Conservation (phyloP, 331 rosid genomes). For the Dryas integrifolia region DNA sequence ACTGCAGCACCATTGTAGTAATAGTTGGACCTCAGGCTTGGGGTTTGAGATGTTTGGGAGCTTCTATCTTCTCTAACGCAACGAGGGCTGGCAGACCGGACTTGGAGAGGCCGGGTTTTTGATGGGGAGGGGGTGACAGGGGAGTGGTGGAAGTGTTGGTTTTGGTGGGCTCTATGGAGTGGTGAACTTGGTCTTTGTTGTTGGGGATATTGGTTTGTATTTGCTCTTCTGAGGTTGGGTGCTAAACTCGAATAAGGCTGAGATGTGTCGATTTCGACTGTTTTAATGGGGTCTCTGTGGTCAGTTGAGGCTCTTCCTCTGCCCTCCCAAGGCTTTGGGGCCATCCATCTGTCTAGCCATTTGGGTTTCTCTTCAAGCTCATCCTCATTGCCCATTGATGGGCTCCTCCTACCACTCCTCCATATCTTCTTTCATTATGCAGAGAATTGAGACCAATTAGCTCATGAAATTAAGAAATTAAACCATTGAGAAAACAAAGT, state of each 20-base stretch:
- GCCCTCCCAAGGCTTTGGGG: slow-evolving; percentile 83
- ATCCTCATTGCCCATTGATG: slow-evolving; percentile 78
- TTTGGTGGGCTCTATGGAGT: slow-evolving; percentile 56
- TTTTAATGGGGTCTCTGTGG: slow-evolving; percentile 72
- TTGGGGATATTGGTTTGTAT: slow-evolving; percentile 62
- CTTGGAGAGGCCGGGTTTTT: slow-evolving; percentile 62
- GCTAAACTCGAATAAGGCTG: slow-evolving; percentile 71
- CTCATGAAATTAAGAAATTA: slow-evolving; percentile 2
- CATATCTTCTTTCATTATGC: slow-evolving; percentile 37
- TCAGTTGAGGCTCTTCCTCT: slow-evolving; percentile 86
- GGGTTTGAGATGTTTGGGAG: slow-evolving; percentile 71
- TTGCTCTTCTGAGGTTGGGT: slow-evolving; percentile 60
- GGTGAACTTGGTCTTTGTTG: slow-evolving; percentile 67
- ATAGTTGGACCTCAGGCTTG: slow-evolving; percentile 80
- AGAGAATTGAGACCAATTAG: slow-evolving; percentile 16
- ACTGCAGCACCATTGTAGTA: slow-evolving; percentile 49
- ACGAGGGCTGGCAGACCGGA: slow-evolving; percentile 79
- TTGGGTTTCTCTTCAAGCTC: slow-evolving; percentile 76
- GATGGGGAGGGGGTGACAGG: slow-evolving; percentile 83
- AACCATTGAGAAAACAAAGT: background rate
- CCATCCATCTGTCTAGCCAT: slow-evolving; percentile 81
- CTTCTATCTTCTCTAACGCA: slow-evolving; percentile 62
- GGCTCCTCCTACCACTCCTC: slow-evolving; percentile 56
- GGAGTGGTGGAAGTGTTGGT: slow-evolving; percentile 49
- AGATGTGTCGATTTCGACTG: slow-evolving; percentile 82